Evolutionary conservation across 495 filamentous ascomycete genomes (phyloP), one percentile per base, ranked within the genome.

Genomic region (Thermothielavioides terrestris): DNA sequence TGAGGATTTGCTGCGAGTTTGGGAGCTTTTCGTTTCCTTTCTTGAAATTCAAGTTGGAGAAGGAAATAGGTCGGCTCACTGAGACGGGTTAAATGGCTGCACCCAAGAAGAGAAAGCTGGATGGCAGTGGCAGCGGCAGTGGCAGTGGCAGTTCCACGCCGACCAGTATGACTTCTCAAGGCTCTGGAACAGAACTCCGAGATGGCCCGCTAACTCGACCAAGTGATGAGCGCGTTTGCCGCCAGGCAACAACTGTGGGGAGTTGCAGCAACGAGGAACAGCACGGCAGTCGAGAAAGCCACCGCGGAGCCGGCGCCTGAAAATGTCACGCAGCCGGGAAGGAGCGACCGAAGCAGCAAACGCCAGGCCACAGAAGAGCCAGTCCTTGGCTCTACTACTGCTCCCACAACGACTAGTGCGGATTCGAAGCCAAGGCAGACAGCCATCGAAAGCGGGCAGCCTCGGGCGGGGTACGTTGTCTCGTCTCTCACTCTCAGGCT

Each of bases 171-270:
- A 23, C 34, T 8, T 17, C 26, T 11, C 4, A 26, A 31, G 15
- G n/a, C 23, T 40, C 20, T 1, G 15, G 4, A 31, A 27, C 1
- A 17, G n/a, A n/a, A n/a, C n/a, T 42, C 2, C 12, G 11, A 42
- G 20, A 18, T 20, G 3, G 20, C 20, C 31, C 23, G 28, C 49
- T 53, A 21, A 50, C 53, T 42, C 22, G 28, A 50, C 30, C 30
- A 34, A 75, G 73, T 57, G 9, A 59, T 77, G 58, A 78, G 75
- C 53, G 75, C 74, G 14, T 72, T 77, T 56, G 73, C 75, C 14
- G 70, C 73, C 14, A 67, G 75, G 8, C 68, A 70, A 55, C 70
- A 59, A 30, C 61, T 75, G 4, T 56, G 67, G 35, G 55, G 46
- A 6, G 15, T 40, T 17, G 23, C 57, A 50, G 41, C 37, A 37